Conservation (phyloP, 495 filamentous ascomycete genomes). For the Lophiostoma macrostomum region DNA sequence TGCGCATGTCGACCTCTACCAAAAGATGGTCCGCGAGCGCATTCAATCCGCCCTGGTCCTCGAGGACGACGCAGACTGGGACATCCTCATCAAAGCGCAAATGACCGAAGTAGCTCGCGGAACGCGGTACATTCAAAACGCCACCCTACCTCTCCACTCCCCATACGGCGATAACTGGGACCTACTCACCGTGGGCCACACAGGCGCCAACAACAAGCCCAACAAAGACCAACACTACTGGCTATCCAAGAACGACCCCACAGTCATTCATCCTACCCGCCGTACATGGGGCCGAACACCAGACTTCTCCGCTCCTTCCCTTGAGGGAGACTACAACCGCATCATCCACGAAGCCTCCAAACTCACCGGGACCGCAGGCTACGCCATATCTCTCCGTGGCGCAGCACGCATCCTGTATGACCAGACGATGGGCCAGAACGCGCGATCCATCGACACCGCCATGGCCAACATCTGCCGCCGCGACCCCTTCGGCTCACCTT, state of each 20-base stretch:
- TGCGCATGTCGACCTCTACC: slow-evolving; percentile 18
- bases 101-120: slow-evolving; percentile 23
- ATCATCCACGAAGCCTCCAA: slow-evolving; percentile 1
- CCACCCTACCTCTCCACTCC: slow-evolving; percentile 8
- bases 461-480: slow-evolving; percentile 1
- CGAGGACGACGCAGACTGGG: slow-evolving; percentile 29
- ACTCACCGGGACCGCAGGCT: background rate
- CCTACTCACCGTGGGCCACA: slow-evolving; percentile 13
- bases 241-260: slow-evolving; percentile 16
- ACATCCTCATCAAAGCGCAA: slow-evolving; percentile 13
- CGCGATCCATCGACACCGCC: slow-evolving; percentile 12
- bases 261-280: slow-evolving; percentile 1
- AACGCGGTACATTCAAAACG: slow-evolving; percentile 7
- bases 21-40: slow-evolving; percentile 11
- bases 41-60: slow-evolving; percentile 21
- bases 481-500: slow-evolving; percentile 1
- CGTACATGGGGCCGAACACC: slow-evolving; percentile 12
- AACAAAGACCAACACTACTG: slow-evolving; percentile 14
- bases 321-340: slow-evolving; percentile 1
- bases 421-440: slow-evolving; percentile 12
- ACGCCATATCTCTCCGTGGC: slow-evolving; percentile 13
- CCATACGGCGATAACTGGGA: slow-evolving; percentile 21
- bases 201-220: slow-evolving; percentile 13
- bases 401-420: slow-evolving; percentile 15
- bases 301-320: slow-evolving; percentile 2